phyloP scores from a whole-genome alignment of 176 grass and related monocot species.

The Oryza australiensis region DNA sequence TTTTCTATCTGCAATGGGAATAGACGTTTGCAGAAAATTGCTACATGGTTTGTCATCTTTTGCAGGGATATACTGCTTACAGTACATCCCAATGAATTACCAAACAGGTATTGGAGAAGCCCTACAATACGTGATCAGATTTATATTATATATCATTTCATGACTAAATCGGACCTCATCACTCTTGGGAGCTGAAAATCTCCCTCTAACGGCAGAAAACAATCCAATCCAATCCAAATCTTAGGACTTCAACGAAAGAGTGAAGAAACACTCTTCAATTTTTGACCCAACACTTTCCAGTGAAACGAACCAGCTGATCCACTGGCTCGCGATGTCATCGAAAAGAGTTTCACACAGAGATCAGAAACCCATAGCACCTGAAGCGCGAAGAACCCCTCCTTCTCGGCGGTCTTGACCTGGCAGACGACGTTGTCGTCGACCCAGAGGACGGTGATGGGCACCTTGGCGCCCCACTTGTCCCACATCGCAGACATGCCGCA shows the following conservation, averaged over 20 bases:
- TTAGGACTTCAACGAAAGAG: neutral
- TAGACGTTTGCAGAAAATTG: neutral
- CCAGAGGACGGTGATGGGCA: conserved; percentile 91
- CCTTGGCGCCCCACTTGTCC: conserved; percentile 97
- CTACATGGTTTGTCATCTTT: neutral
- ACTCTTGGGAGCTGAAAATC: neutral
- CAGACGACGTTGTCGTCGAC: conserved; percentile 91
- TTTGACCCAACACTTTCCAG: neutral
- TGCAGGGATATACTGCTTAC: neutral
- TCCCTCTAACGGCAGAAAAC: neutral
- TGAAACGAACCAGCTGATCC: neutral
- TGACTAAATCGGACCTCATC: neutral
- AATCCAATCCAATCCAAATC: neutral
- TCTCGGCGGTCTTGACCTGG: conserved; percentile 95
- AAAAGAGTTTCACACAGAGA: neutral
- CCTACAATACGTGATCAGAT: neutral
- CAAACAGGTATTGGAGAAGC: neutral
- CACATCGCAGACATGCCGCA: conserved; percentile 95
- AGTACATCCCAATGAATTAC: neutral
- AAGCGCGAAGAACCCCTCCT: conserved; percentile 81
- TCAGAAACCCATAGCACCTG: conserved; percentile 52
- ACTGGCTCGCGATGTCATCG: neutral
- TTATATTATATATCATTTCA: neutral
- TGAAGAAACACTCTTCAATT: neutral
- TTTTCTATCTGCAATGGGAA: neutral